Conservation (phyloP, 129 eudicot species). For the Lonicera japonica region DNA sequence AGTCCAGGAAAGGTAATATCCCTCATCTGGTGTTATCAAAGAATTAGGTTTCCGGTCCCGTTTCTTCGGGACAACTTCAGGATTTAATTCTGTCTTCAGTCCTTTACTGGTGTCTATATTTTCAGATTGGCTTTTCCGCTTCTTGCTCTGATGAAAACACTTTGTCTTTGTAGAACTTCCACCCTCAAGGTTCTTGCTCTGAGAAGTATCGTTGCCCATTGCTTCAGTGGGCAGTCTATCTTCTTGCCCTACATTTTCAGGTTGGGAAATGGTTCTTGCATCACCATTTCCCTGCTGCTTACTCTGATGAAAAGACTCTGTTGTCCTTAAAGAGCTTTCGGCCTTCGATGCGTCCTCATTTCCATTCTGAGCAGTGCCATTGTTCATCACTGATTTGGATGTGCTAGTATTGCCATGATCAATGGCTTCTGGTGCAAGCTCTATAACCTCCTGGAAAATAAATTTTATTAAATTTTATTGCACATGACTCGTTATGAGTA, state of each 20-base stretch:
- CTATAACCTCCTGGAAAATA: conserved; percentile 17
- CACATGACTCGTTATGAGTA: neutral
- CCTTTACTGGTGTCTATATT: too few species aligned
- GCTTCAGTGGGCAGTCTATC: neutral
- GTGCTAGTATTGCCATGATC: neutral
- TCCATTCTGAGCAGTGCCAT: conserved; percentile 15
- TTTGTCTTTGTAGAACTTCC: too few species aligned
- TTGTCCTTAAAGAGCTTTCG: conserved; percentile 18
- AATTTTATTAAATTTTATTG: neutral
- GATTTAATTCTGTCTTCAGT: neutral
- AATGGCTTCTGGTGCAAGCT: neutral
- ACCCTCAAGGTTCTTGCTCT: too few species aligned
- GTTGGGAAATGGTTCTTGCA: neutral
- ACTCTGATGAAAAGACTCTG: neutral
- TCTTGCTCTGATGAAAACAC: too few species aligned
- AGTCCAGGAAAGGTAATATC: conserved; percentile 4
- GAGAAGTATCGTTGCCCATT: too few species aligned
- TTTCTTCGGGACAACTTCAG: conserved; percentile 17
- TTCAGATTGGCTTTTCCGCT: too few species aligned
- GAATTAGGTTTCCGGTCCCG: conserved; percentile 23
- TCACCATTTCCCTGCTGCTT: conserved; percentile 17
- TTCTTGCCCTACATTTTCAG: neutral
- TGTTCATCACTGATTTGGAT: neutral
- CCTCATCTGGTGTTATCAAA: conserved; percentile 16
- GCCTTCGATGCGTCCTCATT: conserved; percentile 11